These are phyloP conservation scores for Exophiala lecanii-corni DNA, from an alignment of 2,329 filamentous ascomycete genomes.

Conservation along the genomic window DNA sequence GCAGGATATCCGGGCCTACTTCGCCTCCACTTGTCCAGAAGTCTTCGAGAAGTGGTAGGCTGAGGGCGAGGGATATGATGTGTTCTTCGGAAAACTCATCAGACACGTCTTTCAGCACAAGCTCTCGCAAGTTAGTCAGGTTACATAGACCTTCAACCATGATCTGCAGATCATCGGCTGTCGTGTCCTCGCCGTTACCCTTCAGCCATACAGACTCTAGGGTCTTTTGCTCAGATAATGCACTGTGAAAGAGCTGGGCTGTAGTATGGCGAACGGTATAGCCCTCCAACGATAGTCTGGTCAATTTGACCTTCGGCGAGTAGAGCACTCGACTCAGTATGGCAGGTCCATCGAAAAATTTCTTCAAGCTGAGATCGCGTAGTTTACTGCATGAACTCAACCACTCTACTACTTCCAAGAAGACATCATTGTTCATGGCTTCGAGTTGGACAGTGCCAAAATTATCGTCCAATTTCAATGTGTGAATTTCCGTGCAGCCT, in stretches of 20 bases:
- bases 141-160: constrained; percentile 31
- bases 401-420: constrained; percentile 51
- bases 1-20: constrained; percentile 30
- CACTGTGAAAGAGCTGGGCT: constrained; percentile 28
- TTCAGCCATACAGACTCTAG: constrained; percentile 31
- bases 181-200: constrained; percentile 28
- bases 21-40: constrained; percentile 32
- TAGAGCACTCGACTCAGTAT: constrained; percentile 30
- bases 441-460: constrained; percentile 45
- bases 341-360: constrained; percentile 48
- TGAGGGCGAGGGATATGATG: constrained; percentile 28
- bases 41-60: constrained; percentile 31
- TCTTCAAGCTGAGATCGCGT: constrained; percentile 46
- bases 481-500: constrained; percentile 46
- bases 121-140: constrained; percentile 30
- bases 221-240: constrained; percentile 28
- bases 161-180: constrained; percentile 27
- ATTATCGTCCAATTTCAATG: constrained; percentile 46
- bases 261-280: constrained; percentile 27
- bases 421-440: constrained; percentile 49
- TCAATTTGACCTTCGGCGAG: constrained; percentile 28
- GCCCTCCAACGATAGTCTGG: constrained; percentile 29
- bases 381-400: constrained; percentile 51
- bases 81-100: constrained; percentile 32
- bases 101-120: constrained; percentile 34